phyloP scores from a whole-genome alignment of 2,329 filamentous ascomycete genomes.

The Rhinocladiella mackenziei region DNA sequence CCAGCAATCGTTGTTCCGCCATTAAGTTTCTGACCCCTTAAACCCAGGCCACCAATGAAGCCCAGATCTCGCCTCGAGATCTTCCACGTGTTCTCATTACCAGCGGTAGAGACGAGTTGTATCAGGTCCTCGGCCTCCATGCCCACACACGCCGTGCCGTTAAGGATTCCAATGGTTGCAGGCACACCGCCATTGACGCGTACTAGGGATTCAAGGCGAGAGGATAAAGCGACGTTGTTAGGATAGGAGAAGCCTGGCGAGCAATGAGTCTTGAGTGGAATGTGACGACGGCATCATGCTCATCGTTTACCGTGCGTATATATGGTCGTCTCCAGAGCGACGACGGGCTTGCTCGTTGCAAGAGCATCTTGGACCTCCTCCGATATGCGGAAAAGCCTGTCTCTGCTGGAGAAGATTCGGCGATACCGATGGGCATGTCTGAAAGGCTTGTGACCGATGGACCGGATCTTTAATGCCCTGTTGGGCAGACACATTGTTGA shows the following conservation, averaged over 20 bases:
- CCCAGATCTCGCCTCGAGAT: constrained; percentile 83
- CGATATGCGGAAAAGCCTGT: constrained; percentile 62
- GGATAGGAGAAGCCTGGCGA: constrained; percentile 63
- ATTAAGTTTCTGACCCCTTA: constrained; percentile 65
- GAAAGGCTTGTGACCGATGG: too few species aligned
- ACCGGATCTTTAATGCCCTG: too few species aligned
- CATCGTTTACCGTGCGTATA: constrained; percentile 74
- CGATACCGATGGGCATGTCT: too few species aligned
- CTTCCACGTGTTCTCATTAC: constrained; percentile 67
- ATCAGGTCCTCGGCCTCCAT: constrained; percentile 68
- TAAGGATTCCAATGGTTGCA: constrained; percentile 83
- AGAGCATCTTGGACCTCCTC: constrained; percentile 80
- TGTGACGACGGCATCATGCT: constrained; percentile 2
- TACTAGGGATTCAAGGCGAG: constrained; percentile 74
- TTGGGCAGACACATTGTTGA: too few species aligned
- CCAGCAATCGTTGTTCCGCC: constrained; percentile 91
- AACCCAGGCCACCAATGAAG: constrained; percentile 71
- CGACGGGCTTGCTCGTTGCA: constrained; percentile 70
- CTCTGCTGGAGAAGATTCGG: constrained; percentile 14
- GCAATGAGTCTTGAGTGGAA: constrained; percentile 7
- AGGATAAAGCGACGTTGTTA: constrained; percentile 70
- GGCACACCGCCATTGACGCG: constrained; percentile 77
- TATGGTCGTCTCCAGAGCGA: constrained; percentile 92
- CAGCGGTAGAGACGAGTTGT: constrained; percentile 62
- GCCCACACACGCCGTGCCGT: constrained; percentile 78